Evolutionary conservation across 2,329 filamentous ascomycete species (phyloP).

Genomic region (Diaporthe sp.): DNA sequence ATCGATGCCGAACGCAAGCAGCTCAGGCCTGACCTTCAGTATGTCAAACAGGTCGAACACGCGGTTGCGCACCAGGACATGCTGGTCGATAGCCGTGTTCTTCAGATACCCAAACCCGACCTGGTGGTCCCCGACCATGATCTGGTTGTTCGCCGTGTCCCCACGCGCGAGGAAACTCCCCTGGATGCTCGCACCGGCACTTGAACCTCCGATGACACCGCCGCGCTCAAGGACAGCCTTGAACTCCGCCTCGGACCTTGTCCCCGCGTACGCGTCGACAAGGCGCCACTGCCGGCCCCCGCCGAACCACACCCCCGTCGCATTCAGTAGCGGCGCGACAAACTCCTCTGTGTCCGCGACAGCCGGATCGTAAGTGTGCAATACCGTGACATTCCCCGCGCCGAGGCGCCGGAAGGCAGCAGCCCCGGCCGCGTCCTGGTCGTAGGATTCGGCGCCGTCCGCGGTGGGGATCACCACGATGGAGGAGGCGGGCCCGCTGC

Average conservation of each 20-base stretch:
- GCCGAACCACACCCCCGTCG: conserved; percentile 50
- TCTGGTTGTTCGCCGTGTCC: conserved; percentile 50
- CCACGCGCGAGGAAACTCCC: conserved; percentile 51
- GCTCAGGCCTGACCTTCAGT: conserved; percentile 48
- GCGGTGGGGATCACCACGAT: conserved; percentile 52
- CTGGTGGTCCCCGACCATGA: conserved; percentile 51
- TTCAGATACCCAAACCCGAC: conserved; percentile 51
- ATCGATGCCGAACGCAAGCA: conserved; percentile 50
- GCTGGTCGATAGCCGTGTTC: conserved; percentile 50
- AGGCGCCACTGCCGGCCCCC: conserved; percentile 52
- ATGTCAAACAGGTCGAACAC: conserved; percentile 54
- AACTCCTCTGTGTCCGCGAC: conserved; percentile 52
- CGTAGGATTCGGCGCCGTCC: conserved; percentile 47
- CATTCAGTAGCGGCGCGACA: conserved; percentile 46
- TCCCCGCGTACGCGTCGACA: conserved; percentile 52
- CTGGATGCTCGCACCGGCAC: conserved; percentile 51
- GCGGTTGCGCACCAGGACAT: conserved; percentile 50
- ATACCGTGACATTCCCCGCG: conserved; percentile 48
- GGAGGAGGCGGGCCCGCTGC: conserved; percentile 44
- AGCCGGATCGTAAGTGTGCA: conserved; percentile 50
- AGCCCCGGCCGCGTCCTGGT: conserved; percentile 47
- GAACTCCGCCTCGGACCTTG: conserved; percentile 48
- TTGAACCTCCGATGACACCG: conserved; percentile 49
- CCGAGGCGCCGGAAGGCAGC: conserved; percentile 48
- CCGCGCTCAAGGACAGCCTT: conserved; percentile 48